Base-by-base conservation (phyloP, 2,329 filamentous ascomycete species). In the Paraconiothyrium sp. region DNA sequence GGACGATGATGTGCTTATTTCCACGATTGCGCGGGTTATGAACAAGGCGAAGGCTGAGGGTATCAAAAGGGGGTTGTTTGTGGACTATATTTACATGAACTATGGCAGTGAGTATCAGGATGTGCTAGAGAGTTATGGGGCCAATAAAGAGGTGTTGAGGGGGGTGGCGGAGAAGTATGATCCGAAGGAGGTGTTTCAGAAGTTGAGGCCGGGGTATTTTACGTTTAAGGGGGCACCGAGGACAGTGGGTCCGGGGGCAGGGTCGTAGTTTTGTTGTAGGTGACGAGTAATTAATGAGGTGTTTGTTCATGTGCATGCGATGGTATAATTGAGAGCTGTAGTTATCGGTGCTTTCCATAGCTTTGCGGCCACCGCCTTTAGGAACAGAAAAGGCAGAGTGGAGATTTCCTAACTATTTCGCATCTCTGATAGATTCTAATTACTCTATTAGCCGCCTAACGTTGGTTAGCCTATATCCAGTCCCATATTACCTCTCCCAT, bases 81-180 rank as follows among this genome's bases (percentile, higher is more conserved):
- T 44, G 7, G 55, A 56, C 5, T 83, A 75, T 59, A 64, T 82
- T 32, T 84, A 84, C 69, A 78, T 83, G 77, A 84, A 84, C 66
- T 84, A 84, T 61, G 82, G 80, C 11, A 75, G 75, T 48, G 71
- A 75, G 59, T 79, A 74, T 62, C 81, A 84, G 65, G 76, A 81
- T 61, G 76, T 80, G 0, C 62, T 84, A 27, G 65, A 70, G 7
- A 74, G 78, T 27, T 84, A 84, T 61, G 82, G 82, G 0, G 66
- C 63, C 13, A 84, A 80, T 47, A 54, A 73, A 44, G 61, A 64
- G 20, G 70, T 62, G 30, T 58, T 73, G 43, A 67, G 68, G 55
- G 27, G 30, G 2, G 49, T 72, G 16, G 63, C 67, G 39, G 60
- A 63, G 32, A 70, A 68, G 49, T 70, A 70, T 34, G 71, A 73